Conservation (phyloP, 2,329 filamentous ascomycete species). For the Fusarium oligoseptatum region DNA sequence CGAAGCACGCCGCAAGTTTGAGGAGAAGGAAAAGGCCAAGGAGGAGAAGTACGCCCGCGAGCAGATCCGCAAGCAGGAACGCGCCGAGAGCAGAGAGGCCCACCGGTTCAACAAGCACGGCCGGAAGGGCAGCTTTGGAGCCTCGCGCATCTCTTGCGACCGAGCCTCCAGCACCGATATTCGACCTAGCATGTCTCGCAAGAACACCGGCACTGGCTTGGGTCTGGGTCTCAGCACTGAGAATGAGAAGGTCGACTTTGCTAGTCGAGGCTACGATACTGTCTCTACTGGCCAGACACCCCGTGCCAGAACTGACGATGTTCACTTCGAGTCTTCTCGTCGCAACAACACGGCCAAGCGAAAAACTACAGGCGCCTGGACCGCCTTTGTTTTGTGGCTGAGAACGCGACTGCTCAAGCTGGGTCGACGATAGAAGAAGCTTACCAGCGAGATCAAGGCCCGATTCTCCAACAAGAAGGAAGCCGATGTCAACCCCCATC, state of each 20-base stretch:
- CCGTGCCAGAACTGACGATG: constrained; percentile 54
- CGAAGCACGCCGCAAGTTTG: constrained; percentile 72
- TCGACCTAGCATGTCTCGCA: constrained; percentile 47
- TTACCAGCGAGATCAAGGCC: constrained; percentile 36
- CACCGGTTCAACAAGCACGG: constrained; percentile 62
- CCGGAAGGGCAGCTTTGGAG: constrained; percentile 55
- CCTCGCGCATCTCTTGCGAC: constrained; percentile 51
- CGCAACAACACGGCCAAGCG: constrained; percentile 66
- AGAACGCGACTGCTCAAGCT: constrained; percentile 64
- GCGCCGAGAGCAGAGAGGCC: constrained; percentile 69
- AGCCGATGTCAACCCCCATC: constrained; percentile 24
- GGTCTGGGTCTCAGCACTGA: constrained; percentile 32
- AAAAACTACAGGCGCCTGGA: constrained; percentile 73
- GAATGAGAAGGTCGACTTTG: constrained; percentile 60
- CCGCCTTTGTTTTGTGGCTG: constrained; percentile 73
- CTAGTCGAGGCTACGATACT: constrained; percentile 62
- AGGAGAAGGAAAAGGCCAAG: constrained; percentile 72
- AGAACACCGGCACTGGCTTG: constrained; percentile 42
- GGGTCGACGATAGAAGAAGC: constrained; percentile 54
- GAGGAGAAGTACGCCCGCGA: constrained; percentile 73
- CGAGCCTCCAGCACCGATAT: constrained; percentile 50
- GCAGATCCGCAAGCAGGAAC: constrained; percentile 69
- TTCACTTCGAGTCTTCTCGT: constrained; percentile 58
- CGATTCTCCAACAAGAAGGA: constrained; percentile 23
- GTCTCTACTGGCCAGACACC: constrained; percentile 49